These are phyloP conservation scores for Amaranthus cruentus DNA, from an alignment of 148 eudicot genomes.

Conservation along the genomic window DNA sequence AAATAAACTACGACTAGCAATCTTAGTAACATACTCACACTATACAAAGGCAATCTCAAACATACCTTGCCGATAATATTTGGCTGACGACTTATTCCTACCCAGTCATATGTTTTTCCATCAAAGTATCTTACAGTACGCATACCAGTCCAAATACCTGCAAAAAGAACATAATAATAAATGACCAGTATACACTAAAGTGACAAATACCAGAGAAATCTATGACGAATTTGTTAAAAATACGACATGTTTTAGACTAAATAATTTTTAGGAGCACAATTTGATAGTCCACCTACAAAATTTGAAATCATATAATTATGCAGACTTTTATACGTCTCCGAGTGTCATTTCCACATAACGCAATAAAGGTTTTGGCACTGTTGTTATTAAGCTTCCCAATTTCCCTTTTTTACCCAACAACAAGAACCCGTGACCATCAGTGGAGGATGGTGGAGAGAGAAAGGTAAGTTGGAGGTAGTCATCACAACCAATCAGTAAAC, in stretches of 20 bases:
- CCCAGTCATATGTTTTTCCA: constrained; percentile 98
- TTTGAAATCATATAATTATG: too few relatives aligned
- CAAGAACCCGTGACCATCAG: too few relatives aligned
- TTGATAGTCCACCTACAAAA: neutral
- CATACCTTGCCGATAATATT: constrained; percentile 84
- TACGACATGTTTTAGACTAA: neutral
- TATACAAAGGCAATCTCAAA: neutral
- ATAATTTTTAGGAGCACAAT: neutral
- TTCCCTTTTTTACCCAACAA: too few relatives aligned
- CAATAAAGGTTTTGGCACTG: too few relatives aligned
- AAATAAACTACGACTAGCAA: neutral
- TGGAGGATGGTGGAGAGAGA: too few relatives aligned
- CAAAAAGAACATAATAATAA: neutral
- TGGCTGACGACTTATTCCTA: constrained; percentile 96
- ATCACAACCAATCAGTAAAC: too few relatives aligned
- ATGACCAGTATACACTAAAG: neutral
- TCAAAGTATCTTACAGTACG: constrained; percentile 91
- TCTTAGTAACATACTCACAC: neutral
- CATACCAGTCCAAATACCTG: constrained; percentile 99
- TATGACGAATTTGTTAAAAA: neutral
- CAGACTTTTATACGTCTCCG: too few relatives aligned
- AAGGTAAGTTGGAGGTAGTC: too few relatives aligned
- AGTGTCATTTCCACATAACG: too few relatives aligned
- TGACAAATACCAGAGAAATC: neutral
- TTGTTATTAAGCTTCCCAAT: too few relatives aligned